Evolutionary conservation across 2,329 filamentous ascomycete species (phyloP), one percentile per base, ranked within the genome.

Genomic region (Fusarium keratoplasticum): DNA sequence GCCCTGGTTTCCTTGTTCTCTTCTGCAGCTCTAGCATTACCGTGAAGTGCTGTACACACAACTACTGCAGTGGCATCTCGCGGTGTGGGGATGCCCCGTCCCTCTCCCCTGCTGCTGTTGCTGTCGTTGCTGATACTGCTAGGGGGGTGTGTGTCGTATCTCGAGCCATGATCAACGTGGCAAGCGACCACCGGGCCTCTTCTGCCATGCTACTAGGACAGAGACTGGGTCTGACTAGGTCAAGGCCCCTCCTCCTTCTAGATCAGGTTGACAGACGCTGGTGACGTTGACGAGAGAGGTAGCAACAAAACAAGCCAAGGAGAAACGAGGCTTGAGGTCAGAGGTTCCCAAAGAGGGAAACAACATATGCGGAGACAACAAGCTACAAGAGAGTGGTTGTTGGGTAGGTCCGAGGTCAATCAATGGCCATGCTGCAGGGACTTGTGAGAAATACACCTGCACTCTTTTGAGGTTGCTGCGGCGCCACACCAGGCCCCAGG

Each of bases 101-200:
- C 63, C 38, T 65, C 67, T 66, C 69, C 75, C 66, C 67, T 71
- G 71, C 55, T 64, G 29, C 50, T 74, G 50, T 67, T 58, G 68
- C 60, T 73, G 61, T 67, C 63, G 44, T 70, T 73, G 59, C 70
- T 71, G 67, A 70, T 75, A 64, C 60, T 64, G 44, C 61, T 67
- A 62, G 73, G 73, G 70, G 75, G 59, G 70, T 31, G 73, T 77
- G 67, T 70, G 63, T 69, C 50, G 66, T 62, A 70, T 70, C 72
- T 69, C 67, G 76, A 76, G 69, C 70, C 69, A 71, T 67, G 66
- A 78, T 80, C 79, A 81, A 82, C 80, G 80, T 83, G 81, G 80
- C 81, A 81, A 76, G 64, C 76, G 76, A 70, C 70, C 73, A 78
- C 61, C 69, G 67, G 76, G 65, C 60, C 69, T 58, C 52, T 16